phyloP scores from a whole-genome alignment of 73 alveolate genomes.

The Paramecium bursaria region DNA sequence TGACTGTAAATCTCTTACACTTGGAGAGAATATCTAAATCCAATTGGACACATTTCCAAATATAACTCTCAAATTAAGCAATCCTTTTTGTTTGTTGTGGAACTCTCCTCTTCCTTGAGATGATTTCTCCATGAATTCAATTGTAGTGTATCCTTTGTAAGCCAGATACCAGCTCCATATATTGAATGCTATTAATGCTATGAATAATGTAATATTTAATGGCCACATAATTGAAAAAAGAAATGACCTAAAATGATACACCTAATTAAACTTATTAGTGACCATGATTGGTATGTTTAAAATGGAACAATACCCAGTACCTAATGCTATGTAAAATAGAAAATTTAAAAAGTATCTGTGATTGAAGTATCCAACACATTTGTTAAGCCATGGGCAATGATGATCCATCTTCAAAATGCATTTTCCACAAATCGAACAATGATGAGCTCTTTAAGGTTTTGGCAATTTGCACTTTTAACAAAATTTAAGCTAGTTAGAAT shows the following conservation, averaged over 20 bases:
- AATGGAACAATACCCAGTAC: constrained; percentile 64
- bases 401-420: constrained; percentile 91
- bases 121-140: constrained; percentile 74
- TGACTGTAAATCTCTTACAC: constrained; percentile 26
- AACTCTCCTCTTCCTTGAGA: constrained; percentile 9
- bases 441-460: constrained; percentile 90
- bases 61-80: constrained; percentile 7
- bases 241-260: not conserved
- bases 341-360: constrained; percentile 83
- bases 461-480: constrained; percentile 77
- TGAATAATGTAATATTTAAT: constrained; percentile 65
- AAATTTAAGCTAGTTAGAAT: constrained; percentile 6
- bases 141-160: constrained; percentile 75
- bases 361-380: constrained; percentile 89
- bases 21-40: constrained; percentile 25
- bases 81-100: not conserved
- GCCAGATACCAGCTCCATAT: constrained; percentile 84
- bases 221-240: constrained; percentile 28
- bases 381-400: constrained; percentile 91
- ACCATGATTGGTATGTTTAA: constrained; percentile 50
- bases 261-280: not conserved
- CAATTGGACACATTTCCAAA: constrained; percentile 8
- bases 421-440: constrained; percentile 82
- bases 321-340: constrained; percentile 74
- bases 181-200: constrained; percentile 74